phyloP scores from a whole-genome alignment of 2,329 filamentous ascomycete species.

The Colletotrichum gloeosporioides region DNA sequence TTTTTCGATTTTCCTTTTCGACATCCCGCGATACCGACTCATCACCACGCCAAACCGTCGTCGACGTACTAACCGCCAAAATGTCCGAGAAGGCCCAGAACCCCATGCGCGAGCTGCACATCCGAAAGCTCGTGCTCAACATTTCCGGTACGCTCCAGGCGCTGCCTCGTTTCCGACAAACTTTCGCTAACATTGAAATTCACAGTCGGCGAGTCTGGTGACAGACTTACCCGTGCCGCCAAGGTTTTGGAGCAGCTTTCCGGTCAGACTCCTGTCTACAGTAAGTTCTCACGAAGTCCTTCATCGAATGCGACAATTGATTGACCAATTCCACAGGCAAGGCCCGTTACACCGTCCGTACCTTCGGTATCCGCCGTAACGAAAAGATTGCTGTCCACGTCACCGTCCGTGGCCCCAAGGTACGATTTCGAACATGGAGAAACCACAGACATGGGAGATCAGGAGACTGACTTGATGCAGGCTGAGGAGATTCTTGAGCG shows the following conservation, averaged over 20 bases:
- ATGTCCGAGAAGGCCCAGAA: constrained; percentile 87
- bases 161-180: not conserved
- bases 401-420: constrained; percentile 94
- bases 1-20: not conserved
- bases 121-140: constrained; percentile 99
- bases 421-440: constrained; percentile 28
- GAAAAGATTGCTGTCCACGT: constrained; percentile 99
- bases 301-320: constrained; percentile 9
- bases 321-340: constrained; percentile 69
- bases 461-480: constrained; percentile 38
- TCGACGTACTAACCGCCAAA: constrained; percentile 40
- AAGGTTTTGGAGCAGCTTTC: constrained; percentile 99
- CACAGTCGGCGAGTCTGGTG: constrained; percentile 96
- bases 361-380: constrained; percentile 99
- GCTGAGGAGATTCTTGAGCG: constrained; percentile 99
- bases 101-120: constrained; percentile 99
- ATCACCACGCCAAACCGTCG: constrained; percentile 28
- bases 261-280: constrained; percentile 99
- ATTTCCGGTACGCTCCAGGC: constrained; percentile 64
- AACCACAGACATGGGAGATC: not conserved
- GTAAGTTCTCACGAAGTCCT: constrained; percentile 56
- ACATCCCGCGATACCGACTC: constrained; percentile 24
- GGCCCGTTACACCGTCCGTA: constrained; percentile 99
- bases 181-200: not conserved
- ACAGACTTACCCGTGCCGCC: constrained; percentile 99